These are phyloP conservation scores for Puccinia horiana DNA, from an alignment of 1,284 basidiomycete genomes.

Conservation along the genomic window DNA sequence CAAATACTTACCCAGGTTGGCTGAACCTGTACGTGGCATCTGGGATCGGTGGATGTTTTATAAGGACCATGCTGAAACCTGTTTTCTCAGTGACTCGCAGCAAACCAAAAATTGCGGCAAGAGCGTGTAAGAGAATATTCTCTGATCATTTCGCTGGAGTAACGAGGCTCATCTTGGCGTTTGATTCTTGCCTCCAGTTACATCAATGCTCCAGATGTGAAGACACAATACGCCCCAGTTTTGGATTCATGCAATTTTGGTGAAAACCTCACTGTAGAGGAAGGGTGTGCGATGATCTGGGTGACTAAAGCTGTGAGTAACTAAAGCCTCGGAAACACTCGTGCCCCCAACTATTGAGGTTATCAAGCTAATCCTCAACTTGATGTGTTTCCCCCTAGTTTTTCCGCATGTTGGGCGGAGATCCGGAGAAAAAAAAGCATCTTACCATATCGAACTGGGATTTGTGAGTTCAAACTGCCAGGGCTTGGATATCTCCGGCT, in stretches of 20 bases:
- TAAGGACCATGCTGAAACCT: neutral
- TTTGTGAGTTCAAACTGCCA: too few relatives aligned
- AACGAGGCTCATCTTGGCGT: neutral
- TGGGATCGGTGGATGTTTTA: neutral
- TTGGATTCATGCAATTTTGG: neutral
- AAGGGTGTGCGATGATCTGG: neutral
- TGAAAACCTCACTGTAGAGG: neutral
- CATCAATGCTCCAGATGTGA: neutral
- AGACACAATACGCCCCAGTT: neutral
- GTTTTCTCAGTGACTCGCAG: neutral
- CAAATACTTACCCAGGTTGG: neutral
- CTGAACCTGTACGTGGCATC: neutral
- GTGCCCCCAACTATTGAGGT: neutral
- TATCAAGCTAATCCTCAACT: neutral
- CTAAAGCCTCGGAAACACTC: neutral
- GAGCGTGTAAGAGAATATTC: neutral
- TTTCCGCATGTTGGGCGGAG: too few relatives aligned
- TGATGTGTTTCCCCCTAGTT: neutral
- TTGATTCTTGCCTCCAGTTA: neutral
- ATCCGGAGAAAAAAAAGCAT: too few relatives aligned
- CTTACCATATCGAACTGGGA: too few relatives aligned
- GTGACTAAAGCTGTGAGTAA: neutral
- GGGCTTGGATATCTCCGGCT: too few relatives aligned
- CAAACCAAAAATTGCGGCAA: neutral
- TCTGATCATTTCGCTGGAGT: neutral